Evolutionary conservation across 306 rosid genomes (phyloP).

Genomic region (Citrullus mucosospermus): DNA sequence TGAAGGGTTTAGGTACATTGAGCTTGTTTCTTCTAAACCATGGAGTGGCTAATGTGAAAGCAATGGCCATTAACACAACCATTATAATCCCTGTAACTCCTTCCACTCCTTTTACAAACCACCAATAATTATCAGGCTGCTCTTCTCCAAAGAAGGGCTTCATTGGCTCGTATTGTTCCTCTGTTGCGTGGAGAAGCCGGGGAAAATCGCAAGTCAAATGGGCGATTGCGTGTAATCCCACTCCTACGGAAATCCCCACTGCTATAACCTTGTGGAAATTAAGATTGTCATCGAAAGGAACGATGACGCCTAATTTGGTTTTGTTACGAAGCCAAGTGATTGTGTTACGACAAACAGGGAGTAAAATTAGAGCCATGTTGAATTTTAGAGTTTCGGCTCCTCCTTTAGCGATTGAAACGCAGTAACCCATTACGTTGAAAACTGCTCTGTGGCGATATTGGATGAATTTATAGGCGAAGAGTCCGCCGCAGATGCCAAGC

Average conservation of each 20-base stretch:
- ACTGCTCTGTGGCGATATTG: slow-evolving; percentile 32
- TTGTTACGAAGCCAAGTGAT: slow-evolving; percentile 59
- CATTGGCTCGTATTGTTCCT: slow-evolving; percentile 27
- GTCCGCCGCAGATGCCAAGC: slow-evolving; percentile 20
- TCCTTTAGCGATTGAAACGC: slow-evolving; percentile 50
- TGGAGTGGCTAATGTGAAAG: slow-evolving; percentile 47
- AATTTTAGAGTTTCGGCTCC: slow-evolving; percentile 53
- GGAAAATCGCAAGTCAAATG: slow-evolving; percentile 49
- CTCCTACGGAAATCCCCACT: slow-evolving; percentile 21
- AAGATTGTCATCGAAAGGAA: slow-evolving; percentile 49
- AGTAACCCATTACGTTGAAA: slow-evolving; percentile 37
- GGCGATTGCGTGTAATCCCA: slow-evolving; percentile 32
- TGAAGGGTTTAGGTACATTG: slow-evolving; percentile 33
- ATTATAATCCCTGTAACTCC: slow-evolving; percentile 29
- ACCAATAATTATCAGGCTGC: slow-evolving; percentile 39
- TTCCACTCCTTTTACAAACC: slow-evolving; percentile 40
- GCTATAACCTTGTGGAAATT: slow-evolving; percentile 51
- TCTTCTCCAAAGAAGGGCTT: slow-evolving; percentile 27
- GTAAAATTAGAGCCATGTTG: slow-evolving; percentile 45
- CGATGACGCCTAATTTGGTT: slow-evolving; percentile 32
- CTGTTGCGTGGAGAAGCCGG: slow-evolving; percentile 22
- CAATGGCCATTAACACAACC: slow-evolving; percentile 46
- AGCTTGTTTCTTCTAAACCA: slow-evolving; percentile 52
- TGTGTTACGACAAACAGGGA: slow-evolving; percentile 56
- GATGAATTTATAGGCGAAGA: slow-evolving; percentile 38